Base-by-base conservation (phyloP, 768 basidiomycete genomes). In the Lactifluus pinguis region DNA sequence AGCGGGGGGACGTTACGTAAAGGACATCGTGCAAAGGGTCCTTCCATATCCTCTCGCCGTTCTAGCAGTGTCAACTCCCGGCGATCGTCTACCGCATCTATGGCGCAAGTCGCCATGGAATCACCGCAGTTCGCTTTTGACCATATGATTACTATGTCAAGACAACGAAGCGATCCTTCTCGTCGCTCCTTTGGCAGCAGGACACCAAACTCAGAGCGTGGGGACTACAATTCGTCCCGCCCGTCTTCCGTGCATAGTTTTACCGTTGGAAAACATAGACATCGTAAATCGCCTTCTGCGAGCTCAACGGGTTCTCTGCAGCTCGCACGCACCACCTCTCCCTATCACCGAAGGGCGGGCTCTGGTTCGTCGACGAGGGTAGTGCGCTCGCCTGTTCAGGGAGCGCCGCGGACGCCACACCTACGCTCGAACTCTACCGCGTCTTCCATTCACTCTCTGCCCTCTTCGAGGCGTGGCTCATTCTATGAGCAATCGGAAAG, bases 1-100 rank as follows among this genome's bases (percentile, higher is more conserved):
- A 73, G 71, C 9, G 68, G 69, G 29, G 67, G 68, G 10, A 44
- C 62, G 15, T 52, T 60, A 29, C 66, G 68, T 50, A 71, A 71
- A 61, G 78, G 78, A 17, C 80, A 85, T 61, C 80, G 86, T 58
- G 74, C 77, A 15, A 85, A 86, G 54, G 81, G 90, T 15, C 84
- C 84, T 0, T 87, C 88, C 0, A 74, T 85, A 47, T 89, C 89
- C 0, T 95, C 93, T 25, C 82, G 89, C 50, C 83, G 94, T 30
- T 95, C 92, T 14, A 94, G 91, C 70, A 93, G 91, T 60, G 88
- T 94, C 64, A 94, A 93, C 69, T 97, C 94, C 6, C 77, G 87
- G 39, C 77, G 92, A 44, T 86, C 84, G 0, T 85, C 83, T 9
- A 72, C 78, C 11, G 76, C 79, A 21, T 83, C 83, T 1, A 71